Evolutionary conservation across 2,329 filamentous ascomycete species (phyloP), one percentile per base, ranked within the genome.

Genomic region (Colletotrichum falcatum): DNA sequence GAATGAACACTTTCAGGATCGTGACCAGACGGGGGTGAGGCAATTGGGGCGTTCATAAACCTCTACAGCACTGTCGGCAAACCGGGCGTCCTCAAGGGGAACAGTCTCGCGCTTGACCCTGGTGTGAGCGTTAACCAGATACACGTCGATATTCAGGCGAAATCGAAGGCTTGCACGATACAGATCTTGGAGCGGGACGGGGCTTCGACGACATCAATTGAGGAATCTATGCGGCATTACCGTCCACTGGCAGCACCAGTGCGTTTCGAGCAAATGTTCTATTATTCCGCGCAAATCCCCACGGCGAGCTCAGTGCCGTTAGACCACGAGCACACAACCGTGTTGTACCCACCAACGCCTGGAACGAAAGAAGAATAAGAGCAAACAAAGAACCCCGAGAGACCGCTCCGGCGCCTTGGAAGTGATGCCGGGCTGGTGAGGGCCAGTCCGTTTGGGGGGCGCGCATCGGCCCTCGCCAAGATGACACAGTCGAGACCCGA

Each of bases 381-480:
- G 30, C 44, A 56, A 20, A 16, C 44, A 39, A 28, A 51, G 30
- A 54, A 48, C 20, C 14, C 16, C 12, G 35, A 26, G 46, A 51
- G 28, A 26, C 12, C 16, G 28, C 33, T n/a, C 33, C 64, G 42
- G 49, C 39, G 39, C 23, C 64, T 33, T 39, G 26, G 54, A 42
- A 37, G 16, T 11, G 16, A 51, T 7, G 28, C 58, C 55, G 64
- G 69, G 46, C 44, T 65, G 74, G 53, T 77, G 79, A 81, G 79
- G 79, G 78, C 81, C 79, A 81, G 81, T 81, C 80, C 80, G 78
- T 46, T 46, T 55, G 61, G 61, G 74, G 74, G n/a, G n/a, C n/a
- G 76, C 75, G 76, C 71, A 75, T 75, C 75, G 75, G 74, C 77
- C 77, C 73, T 70, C 77, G 74, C 76, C 76, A 74, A 59, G 7